Conservation (phyloP, 441 rosid species). For the Eugenia klotzschiana region DNA sequence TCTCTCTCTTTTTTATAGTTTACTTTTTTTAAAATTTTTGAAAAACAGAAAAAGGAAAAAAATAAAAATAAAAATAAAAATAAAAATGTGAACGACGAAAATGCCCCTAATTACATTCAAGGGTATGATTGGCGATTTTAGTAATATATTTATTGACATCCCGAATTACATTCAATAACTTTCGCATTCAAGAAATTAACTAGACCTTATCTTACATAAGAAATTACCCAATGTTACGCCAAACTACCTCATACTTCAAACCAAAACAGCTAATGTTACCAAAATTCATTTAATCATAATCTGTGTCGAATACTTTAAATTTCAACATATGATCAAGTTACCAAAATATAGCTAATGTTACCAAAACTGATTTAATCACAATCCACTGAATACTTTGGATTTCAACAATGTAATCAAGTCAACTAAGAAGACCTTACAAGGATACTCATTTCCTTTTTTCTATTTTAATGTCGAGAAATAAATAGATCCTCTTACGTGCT, state of each 20-base stretch:
- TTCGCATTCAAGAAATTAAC: neutral
- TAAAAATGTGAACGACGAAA: too few relatives aligned
- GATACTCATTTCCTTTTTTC: neutral
- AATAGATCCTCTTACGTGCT: neutral
- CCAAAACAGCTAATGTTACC: neutral
- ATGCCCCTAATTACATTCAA: too few relatives aligned
- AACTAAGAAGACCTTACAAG: neutral
- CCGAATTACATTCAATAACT: neutral
- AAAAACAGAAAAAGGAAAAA: too few relatives aligned
- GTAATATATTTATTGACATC: neutral
- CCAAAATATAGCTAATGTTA: neutral
- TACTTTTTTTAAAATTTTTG: too few relatives aligned
- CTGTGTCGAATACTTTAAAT: neutral
- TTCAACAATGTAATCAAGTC: neutral
- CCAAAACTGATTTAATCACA: neutral
- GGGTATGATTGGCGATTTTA: neutral
- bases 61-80: too few relatives aligned
- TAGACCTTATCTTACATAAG: neutral
- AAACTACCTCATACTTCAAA: neutral
- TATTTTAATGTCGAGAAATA: neutral
- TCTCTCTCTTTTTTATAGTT: too few relatives aligned
- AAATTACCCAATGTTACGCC: neutral
- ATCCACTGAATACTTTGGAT: neutral
- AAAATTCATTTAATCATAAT: neutral
- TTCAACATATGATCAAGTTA: neutral